Base-by-base conservation (phyloP, 441 rosid species). In the Capsella rubella region DNA sequence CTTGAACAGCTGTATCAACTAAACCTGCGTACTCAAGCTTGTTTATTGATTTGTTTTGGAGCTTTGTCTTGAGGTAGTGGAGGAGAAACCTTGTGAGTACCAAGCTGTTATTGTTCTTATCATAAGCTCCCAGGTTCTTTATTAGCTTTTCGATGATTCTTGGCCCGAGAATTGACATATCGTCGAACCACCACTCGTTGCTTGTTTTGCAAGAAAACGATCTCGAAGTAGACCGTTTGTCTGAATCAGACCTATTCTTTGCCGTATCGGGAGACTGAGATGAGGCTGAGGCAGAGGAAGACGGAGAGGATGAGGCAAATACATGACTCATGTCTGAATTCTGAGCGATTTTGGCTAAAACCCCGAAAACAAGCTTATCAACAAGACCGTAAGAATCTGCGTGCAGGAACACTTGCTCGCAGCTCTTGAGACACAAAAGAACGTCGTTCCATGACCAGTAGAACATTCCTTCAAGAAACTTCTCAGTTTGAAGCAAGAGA, bases 121-220 rank as follows among this genome's bases (percentile, higher is more conserved):
- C 84, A 29, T 69, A 80, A 75, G 84, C 87, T 32, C 88, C 87
- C 15, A 86, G 73, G 34, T 64, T 84, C 76, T 68, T 82, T 37
- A 86, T 71, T 34, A 91, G 21, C 73, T 71, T 91, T 32, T 70
- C 84, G 3, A 89, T 80, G 8, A 80, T 76, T 40, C 52, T 52
- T 10, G 97, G 93, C 8, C 90, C 72, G 12, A 91, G 79, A 21
- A 35, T 43, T 9, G 87, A 47, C 75, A 89, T 40, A 66, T 84
- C 96, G 15, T 86, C 84, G 40, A 92, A 92, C 97, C 97, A 92
- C 95, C 97, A 92, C 45, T 76, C 82, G 37, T 86, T 83, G 69
- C 81, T 74, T 64, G 81, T 60, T 35, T 40, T 78, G n/a, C 82
- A 76, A 46, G 75, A 67, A 39, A 79, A 46, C 0, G 84, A 74